Evolutionary conservation across 2,329 filamentous ascomycete species (phyloP), one percentile per base, ranked within the genome.

Genomic region (Scolecobasidium constrictum): DNA sequence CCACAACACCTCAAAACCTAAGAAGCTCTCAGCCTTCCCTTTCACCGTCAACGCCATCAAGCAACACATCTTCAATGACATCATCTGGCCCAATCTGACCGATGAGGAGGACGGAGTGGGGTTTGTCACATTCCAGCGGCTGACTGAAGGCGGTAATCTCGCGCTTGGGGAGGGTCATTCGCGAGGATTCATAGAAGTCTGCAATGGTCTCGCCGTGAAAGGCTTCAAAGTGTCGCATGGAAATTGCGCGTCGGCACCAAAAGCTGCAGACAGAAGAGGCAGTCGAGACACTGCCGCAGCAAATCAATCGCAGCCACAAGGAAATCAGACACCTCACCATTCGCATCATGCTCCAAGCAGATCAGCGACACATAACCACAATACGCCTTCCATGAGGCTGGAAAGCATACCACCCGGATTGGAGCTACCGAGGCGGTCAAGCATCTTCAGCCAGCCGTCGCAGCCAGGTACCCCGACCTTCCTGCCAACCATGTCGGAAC

Each of bases 21-120:
- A 96, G 62, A 78, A 83, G 18, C 69, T 98, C 12, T 87, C 90
- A 1, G 90, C 84, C 0, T 67, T 96, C 3, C 86, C 88, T 0
- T 81, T 78, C 20, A 94, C 90, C n/a, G 88, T 98, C 40, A 74
- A 86, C 36, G 88, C 90, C 0, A 81, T 98, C 62, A 96, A 94
- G 59, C 78, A 72, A 1, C 88, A 98, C 62, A 86, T 98, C 46
- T 98, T 98, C 68, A 98, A 98, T 63, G 93, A 95, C 55, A 69
- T 94, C 45, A 94, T 96, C 42, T 98, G 92, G 92, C 92, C 92
- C 0, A 98, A 98, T 52, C 66, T 98, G 31, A 93, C 86, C 0
- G 90, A 98, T 55, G 92, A 98, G 63, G 92, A 94, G 58, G 87
- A 88, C 23, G 92, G 92, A 18, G 88, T 88, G 3, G 92, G 92